A percentile compares a stretch with the other conserved stretches of the same genome.
These are phyloP conservation scores for Metschnikowia cubensis DNA, from an alignment of 805 yeast species.

Conservation along the genomic window DNA sequence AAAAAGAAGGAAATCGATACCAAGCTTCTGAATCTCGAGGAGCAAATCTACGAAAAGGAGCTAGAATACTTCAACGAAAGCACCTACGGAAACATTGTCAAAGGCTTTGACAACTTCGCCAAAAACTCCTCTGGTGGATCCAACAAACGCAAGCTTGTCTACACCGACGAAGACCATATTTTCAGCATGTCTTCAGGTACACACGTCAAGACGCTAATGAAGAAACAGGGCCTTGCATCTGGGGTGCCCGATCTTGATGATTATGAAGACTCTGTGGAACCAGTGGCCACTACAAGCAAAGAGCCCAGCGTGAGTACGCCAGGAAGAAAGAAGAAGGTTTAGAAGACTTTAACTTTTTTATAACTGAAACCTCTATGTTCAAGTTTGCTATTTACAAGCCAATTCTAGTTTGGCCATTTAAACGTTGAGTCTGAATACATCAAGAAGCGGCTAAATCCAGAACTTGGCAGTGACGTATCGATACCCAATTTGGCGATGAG, in stretches of 20 bases:
- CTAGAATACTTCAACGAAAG: constrained; percentile 73
- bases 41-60: constrained; percentile 73
- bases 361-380: neutral
- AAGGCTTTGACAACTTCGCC: constrained; percentile 82
- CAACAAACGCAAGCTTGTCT: constrained; percentile 46
- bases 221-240: constrained; percentile 38
- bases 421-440: neutral
- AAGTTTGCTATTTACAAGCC: constrained; percentile 1
- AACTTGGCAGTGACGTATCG: too few species aligned
- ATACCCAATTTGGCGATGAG: too few species aligned
- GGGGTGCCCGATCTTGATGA: constrained; percentile 21
- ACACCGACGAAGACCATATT: constrained; percentile 73
- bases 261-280: constrained; percentile 20
- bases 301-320: constrained; percentile 14
- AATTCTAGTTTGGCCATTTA: neutral
- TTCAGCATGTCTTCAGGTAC: constrained; percentile 73
- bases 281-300: constrained; percentile 8
- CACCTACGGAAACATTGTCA: constrained; percentile 74
- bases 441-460: too few species aligned
- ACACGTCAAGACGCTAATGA: constrained; percentile 55
- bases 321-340: constrained; percentile 13
- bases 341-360: neutral
- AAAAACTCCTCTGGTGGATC: constrained; percentile 39
- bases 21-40: constrained; percentile 62
- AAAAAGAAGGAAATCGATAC: constrained; percentile 64